Conservation (phyloP, 148 eudicot genomes). For the Cornus controversa region DNA sequence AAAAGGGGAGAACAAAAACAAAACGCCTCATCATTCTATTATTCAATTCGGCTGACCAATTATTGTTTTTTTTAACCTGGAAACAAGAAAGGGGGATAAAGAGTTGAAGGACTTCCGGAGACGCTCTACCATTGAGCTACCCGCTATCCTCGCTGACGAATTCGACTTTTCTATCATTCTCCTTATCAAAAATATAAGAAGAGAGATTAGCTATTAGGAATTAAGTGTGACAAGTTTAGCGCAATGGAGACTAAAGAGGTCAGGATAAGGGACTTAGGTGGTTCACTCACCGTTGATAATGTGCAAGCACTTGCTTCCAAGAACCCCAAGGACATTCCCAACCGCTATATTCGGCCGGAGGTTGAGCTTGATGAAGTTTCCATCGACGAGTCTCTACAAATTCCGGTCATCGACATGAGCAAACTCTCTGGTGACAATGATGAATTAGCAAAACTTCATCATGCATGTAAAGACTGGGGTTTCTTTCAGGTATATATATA, state of each 20-base stretch:
- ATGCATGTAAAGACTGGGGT: constrained; percentile 37
- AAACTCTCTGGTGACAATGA: not conserved
- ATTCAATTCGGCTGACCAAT: too few relatives aligned
- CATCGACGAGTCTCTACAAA: constrained; percentile 16
- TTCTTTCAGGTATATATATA: constrained; percentile 44
- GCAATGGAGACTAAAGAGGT: not conserved
- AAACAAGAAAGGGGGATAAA: too few relatives aligned
- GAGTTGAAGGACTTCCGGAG: too few relatives aligned
- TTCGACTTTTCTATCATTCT: too few relatives aligned
- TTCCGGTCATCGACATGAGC: constrained; percentile 35
- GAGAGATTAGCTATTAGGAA: not conserved
- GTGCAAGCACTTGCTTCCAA: constrained; percentile 32
- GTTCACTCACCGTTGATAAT: constrained; percentile 32
- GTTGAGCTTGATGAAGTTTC: constrained; percentile 18
- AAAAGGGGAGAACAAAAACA: too few relatives aligned
- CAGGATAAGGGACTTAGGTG: constrained; percentile 12
- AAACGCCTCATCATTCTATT: too few relatives aligned
- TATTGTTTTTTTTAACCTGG: too few relatives aligned
- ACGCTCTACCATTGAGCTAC: too few relatives aligned
- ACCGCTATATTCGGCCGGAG: constrained; percentile 30
- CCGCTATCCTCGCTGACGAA: too few relatives aligned
- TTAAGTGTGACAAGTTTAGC: not conserved
- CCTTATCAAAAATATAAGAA: too few relatives aligned
- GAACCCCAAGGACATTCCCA: constrained; percentile 16
- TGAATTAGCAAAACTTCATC: constrained; percentile 29